Conservation (phyloP, 306 rosid species). For the Vicia faba region DNA sequence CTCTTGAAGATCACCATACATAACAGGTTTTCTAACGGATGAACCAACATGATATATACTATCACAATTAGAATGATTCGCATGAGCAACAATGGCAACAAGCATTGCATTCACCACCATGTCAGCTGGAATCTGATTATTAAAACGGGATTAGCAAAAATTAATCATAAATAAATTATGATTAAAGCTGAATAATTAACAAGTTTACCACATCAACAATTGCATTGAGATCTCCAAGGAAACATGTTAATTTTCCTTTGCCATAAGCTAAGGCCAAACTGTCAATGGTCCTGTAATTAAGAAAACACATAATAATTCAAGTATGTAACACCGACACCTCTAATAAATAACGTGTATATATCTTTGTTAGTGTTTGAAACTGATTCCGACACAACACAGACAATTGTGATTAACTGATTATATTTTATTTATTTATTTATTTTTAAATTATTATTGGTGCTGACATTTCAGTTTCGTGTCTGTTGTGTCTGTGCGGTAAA, state of each 20-base stretch:
- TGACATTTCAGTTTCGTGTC: too few relatives aligned
- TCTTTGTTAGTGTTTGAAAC: too few relatives aligned
- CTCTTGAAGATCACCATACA: slow-evolving; percentile 45
- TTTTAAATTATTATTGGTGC: too few relatives aligned
- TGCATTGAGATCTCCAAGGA: slow-evolving; percentile 55
- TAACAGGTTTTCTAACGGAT: slow-evolving; percentile 57
- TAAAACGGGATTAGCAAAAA: not conserved
- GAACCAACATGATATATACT: slow-evolving; percentile 72
- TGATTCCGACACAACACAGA: too few relatives aligned
- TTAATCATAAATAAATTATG: not conserved
- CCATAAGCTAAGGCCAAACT: slow-evolving; percentile 77
- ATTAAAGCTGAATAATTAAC: not conserved
- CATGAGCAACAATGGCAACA: slow-evolving; percentile 63
- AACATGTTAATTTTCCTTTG: slow-evolving; percentile 69
- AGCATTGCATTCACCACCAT: slow-evolving; percentile 86
- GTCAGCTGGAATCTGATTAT: slow-evolving; percentile 81
- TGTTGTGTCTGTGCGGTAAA: too few relatives aligned
- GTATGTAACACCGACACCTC: not conserved
- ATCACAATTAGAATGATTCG: slow-evolving; percentile 34
- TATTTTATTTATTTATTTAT: too few relatives aligned
- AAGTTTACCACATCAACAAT: slow-evolving; percentile 62
- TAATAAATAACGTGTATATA: too few relatives aligned
- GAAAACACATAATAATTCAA: too few relatives aligned
- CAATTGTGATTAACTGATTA: too few relatives aligned
- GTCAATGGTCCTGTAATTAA: slow-evolving; percentile 73